Percentiles rank a stretch among this genome's conserved stretches.
Evolutionary conservation across 495 filamentous ascomycete species (phyloP).

Genomic region (Aspergillus mulundensis): DNA sequence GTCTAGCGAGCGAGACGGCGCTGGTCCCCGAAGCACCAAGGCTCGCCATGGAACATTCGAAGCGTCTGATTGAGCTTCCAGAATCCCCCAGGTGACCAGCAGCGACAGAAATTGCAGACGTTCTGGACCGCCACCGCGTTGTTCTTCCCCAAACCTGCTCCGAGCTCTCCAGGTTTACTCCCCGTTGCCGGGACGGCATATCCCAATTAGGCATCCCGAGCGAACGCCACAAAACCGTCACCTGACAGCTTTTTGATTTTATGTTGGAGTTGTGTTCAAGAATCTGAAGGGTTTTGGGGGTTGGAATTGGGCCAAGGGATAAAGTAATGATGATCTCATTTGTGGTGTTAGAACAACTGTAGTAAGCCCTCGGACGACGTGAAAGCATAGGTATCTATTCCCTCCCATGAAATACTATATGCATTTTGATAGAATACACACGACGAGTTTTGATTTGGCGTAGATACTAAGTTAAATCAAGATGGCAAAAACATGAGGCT

Average conservation of each 20-base stretch:
- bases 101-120: not conserved
- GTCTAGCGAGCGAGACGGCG: too few relatives aligned
- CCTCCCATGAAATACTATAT: too few relatives aligned
- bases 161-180: not conserved
- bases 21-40: not conserved
- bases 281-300: not conserved
- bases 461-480: not conserved
- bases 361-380: too few relatives aligned
- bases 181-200: not conserved
- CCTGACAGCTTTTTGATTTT: not conserved
- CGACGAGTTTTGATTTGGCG: too few relatives aligned
- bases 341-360: not conserved
- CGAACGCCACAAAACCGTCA: not conserved
- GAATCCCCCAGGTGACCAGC: constrained; percentile 10
- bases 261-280: not conserved
- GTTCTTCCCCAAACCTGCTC: constrained; percentile 1
- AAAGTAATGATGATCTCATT: not conserved
- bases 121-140: constrained; percentile 2
- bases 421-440: too few relatives aligned
- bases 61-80: constrained; percentile 9
- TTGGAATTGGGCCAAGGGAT: not conserved
- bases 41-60: constrained; percentile 11
- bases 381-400: too few relatives aligned
- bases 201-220: not conserved
- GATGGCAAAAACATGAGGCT: not conserved